Evolutionary conservation across 768 basidiomycete genomes (phyloP), one percentile per base, ranked within the genome.

Genomic region (Boletellus ananiceps): DNA sequence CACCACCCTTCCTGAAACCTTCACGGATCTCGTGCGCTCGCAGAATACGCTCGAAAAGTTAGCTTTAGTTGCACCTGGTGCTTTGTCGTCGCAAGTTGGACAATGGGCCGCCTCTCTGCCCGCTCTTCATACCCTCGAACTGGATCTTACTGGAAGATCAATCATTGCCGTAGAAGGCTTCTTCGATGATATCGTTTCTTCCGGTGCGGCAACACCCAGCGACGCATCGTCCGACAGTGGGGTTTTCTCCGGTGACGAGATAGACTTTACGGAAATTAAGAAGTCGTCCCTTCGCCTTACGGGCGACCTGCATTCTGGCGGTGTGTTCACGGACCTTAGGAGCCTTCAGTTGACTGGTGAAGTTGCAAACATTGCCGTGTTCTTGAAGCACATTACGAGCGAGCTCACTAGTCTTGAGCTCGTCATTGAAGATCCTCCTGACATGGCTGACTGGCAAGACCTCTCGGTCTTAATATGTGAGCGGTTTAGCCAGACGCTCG

Each of bases 361-460:
- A 51, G 80, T 79, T 8, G 74, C 78, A 7, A 86, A 83, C 64
- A 79, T 88, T 48, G 79, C 80, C 9, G 80, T 82, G 7, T 90
- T 89, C 71, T 66, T 89, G 56, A 81, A 76, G 57, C 84, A 87
- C 59, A 64, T 89, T 57, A 75, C 80, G 16, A 80, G 78, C 63
- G 73, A 77, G n/a, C 68, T 89, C 60, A 71, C 74, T n/a, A 76
- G 78, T 44, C 73, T 90, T 46, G 88, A 89, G 42, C 78, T 90
- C 34, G 73, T 83, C 63, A 84, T 90, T 56, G 88, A 90, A 55
- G 88, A 90, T 57, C 86, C 88, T 14, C 85, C 86, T 18, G 81
- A 82, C 60, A 76, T 76, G 49, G 77, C 76, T 8, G 86, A 89
- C 59, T 90, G 88, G 88, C 81, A 80, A 52, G 81, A 88, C 54